Conservation (phyloP, 441 rosid genomes). For the Jatropha podagrica region DNA sequence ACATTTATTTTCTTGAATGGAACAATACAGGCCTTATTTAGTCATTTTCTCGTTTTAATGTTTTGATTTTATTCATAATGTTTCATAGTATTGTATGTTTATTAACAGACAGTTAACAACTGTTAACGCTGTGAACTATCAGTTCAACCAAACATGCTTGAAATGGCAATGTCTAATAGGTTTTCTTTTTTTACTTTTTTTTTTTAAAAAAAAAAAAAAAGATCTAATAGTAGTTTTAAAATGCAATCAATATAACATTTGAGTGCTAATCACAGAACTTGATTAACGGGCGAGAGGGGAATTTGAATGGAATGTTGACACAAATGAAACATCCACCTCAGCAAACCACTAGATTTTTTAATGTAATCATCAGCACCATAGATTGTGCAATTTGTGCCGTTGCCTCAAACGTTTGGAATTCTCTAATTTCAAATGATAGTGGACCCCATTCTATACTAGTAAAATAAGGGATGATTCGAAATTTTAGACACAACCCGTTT, state of each 20-base stretch:
- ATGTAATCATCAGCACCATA: not conserved
- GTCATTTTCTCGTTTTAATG: too few species aligned
- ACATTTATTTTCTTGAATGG: too few species aligned
- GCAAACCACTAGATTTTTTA: not conserved
- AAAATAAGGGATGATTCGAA: not conserved
- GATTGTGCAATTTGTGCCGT: slow-evolving; percentile 14
- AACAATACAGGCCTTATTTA: too few species aligned
- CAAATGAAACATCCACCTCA: not conserved
- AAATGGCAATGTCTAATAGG: too few species aligned
- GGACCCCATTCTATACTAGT: not conserved
- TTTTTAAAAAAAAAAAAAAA: too few species aligned
- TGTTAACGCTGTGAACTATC: too few species aligned
- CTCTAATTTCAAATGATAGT: slow-evolving; percentile 1
- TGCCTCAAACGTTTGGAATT: not conserved
- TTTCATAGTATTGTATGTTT: too few species aligned
- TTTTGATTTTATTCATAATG: too few species aligned
- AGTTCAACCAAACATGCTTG: too few species aligned
- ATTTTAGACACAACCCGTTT: not conserved
- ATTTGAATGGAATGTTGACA: not conserved
- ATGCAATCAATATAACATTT: not conserved
- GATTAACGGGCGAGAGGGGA: not conserved
- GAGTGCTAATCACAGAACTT: not conserved
- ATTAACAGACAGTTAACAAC: too few species aligned
- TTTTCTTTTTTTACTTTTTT: too few species aligned
- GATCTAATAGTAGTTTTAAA: not conserved